Conservation (phyloP, 2,329 filamentous ascomycete species). For the Fusarium cyanostomum region DNA sequence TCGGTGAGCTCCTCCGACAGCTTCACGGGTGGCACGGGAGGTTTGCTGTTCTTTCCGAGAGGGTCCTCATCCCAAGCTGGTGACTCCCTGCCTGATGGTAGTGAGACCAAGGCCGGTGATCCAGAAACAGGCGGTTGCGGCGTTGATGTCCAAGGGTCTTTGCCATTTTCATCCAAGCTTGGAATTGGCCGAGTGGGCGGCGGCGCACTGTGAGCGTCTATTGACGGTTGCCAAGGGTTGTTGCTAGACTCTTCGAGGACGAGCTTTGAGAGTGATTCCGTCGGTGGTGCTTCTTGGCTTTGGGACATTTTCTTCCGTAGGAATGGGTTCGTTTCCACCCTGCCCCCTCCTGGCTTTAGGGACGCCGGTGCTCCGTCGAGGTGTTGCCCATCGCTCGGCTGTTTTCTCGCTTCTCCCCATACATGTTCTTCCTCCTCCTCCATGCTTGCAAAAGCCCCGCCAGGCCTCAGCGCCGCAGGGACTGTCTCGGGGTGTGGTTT, state of each 20-base stretch:
- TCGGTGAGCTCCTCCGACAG: conserved; percentile 49
- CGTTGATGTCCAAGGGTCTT: conserved; percentile 43
- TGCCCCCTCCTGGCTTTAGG: conserved; percentile 47
- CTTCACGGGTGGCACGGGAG: conserved; percentile 32
- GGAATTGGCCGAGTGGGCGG: conserved; percentile 17
- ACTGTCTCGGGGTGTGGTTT: conserved; percentile 28
- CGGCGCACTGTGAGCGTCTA: conserved; percentile 35
- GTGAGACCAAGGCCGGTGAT: conserved; percentile 49
- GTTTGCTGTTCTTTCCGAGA: conserved; percentile 39
- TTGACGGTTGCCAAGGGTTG: conserved; percentile 48
- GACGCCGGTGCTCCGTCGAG: conserved; percentile 44
- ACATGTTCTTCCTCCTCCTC: conserved; percentile 45
- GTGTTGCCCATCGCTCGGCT: conserved; percentile 9
- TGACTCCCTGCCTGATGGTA: conserved; percentile 51
- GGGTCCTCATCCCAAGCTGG: conserved; percentile 54
- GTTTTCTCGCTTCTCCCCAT: conserved; percentile 44
- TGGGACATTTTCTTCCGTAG: conserved; percentile 56
- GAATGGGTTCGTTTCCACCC: conserved; percentile 63
- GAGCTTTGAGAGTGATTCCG: conserved; percentile 54
- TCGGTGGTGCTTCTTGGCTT: conserved; percentile 42
- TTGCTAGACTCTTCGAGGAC: conserved; percentile 53
- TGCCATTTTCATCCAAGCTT: conserved; percentile 42
- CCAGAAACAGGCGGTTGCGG: conserved; percentile 41
- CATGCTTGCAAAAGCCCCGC: conserved; percentile 34
- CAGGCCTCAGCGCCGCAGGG: conserved; percentile 48